Evolutionary conservation across 2,329 filamentous ascomycete genomes (phyloP), one percentile per base, ranked within the genome.

Genomic region (Fusarium keratoplasticum): DNA sequence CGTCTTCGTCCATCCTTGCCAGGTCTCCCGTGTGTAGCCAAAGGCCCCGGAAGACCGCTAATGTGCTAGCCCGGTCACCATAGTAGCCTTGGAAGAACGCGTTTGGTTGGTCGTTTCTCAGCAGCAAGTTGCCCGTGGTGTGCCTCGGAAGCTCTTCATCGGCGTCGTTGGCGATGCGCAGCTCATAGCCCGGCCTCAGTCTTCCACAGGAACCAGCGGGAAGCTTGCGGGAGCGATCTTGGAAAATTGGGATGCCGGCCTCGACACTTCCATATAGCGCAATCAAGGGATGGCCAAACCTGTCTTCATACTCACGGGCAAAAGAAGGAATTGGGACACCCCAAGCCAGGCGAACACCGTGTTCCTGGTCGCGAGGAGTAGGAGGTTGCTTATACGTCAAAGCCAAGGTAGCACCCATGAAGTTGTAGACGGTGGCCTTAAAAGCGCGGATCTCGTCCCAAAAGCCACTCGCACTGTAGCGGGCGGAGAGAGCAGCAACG

Each of bases 381-480:
- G 64, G 64, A 9, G 44, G n/a, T 35, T 67, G 58, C 58, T 67
- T 67, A 31, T 67, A 67, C 13, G 58, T 62, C n/a, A 67, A 22
- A 4, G 64, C 59, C 50, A 67, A 33, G 6, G 64, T 67, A 3
- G 64, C 64, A 14, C 64, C 64, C 64, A 67, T 67, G 47, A 57
- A 67, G 58, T 67, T 59, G 20, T 67, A 67, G n/a, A 67, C 35
- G 3, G 64, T 67, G 6, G 58, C 64, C 33, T 47, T 62, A n/a
- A 58, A 31, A 16, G 25, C 64, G 5, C 64, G 64, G 16, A 67
- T 67, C 31, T 67, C 64, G 18, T 67, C 64, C 64, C 64, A 67
- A 22, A 67, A 67, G 10, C 36, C 25, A 20, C 47, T 61, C 9
- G 59, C 58, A 14, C 47, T 67, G 31, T 54, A 67, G 18, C 58